Evolutionary conservation across 2,329 filamentous ascomycete species (phyloP).

Genomic region (Fusarium citri): DNA sequence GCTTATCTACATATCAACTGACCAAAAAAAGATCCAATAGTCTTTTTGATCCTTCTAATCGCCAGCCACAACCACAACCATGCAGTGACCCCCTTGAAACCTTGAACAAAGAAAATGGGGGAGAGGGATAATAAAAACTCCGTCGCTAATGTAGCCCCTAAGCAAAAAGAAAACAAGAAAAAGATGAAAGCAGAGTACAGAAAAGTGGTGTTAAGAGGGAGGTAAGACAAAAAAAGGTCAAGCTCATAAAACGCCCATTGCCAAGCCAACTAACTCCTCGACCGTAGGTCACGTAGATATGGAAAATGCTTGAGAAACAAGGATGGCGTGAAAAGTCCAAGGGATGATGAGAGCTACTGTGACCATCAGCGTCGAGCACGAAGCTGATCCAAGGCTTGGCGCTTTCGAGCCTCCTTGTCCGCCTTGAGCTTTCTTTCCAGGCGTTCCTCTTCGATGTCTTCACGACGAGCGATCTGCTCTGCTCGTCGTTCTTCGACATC

Average conservation of each 20-base stretch:
- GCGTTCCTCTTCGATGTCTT: slow-evolving; percentile 73
- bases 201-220: slow-evolving; percentile 9
- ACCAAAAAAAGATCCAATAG: slow-evolving; percentile 1
- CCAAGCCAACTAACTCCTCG: slow-evolving; percentile 31
- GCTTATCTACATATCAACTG: slow-evolving; percentile 29
- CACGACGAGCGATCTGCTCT: slow-evolving; percentile 70
- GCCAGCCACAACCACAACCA: slow-evolving; percentile 29
- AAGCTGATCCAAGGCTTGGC: slow-evolving; percentile 54
- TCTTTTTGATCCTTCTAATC: slow-evolving; percentile 5
- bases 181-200: slow-evolving; percentile 8
- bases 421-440: slow-evolving; percentile 71
- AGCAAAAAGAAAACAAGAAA: slow-evolving; percentile 14
- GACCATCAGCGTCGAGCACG: slow-evolving; percentile 48
- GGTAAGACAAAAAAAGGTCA: slow-evolving; percentile 18
- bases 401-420: slow-evolving; percentile 70
- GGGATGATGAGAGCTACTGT: background rate
- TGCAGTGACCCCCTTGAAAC: slow-evolving; percentile 20
- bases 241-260: slow-evolving; percentile 34
- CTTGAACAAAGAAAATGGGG: slow-evolving; percentile 5
- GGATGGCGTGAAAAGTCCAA: background rate
- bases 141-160: slow-evolving; percentile 53
- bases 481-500: slow-evolving; percentile 76
- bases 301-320: slow-evolving; percentile 8
- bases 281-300: slow-evolving; percentile 33
- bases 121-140: slow-evolving; percentile 48